These are phyloP conservation scores for Cyamopsis tetragonoloba DNA, from an alignment of 306 rosid genomes.

Conservation along the genomic window DNA sequence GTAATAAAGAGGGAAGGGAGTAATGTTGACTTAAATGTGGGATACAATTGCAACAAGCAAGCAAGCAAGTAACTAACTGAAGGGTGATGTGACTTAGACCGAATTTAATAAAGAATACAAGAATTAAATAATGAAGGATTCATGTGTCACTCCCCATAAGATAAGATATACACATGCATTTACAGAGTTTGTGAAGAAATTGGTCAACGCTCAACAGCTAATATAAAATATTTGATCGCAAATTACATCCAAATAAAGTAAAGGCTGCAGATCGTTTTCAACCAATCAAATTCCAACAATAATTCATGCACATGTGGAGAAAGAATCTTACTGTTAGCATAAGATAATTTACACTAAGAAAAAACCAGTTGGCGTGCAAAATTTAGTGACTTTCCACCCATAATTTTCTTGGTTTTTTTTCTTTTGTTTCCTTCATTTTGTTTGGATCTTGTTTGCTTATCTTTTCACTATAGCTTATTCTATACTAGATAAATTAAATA, in stretches of 20 bases:
- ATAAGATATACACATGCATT: not conserved
- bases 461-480: not conserved
- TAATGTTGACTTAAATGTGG: too few relatives aligned
- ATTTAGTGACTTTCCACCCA: not conserved
- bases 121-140: too few relatives aligned
- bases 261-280: not conserved
- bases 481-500: not conserved
- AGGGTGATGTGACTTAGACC: too few relatives aligned
- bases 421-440: too few relatives aligned
- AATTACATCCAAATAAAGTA: not conserved
- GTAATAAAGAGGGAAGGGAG: too few relatives aligned
- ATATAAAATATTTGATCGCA: not conserved
- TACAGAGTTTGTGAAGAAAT: not conserved
- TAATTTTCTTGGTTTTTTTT: too few relatives aligned
- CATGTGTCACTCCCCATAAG: too few relatives aligned
- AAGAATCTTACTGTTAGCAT: not conserved
- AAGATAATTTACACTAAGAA: not conserved
- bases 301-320: not conserved
- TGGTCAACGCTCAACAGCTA: not conserved
- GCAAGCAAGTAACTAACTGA: too few relatives aligned
- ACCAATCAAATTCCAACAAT: not conserved
- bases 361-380: not conserved
- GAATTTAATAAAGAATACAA: too few relatives aligned
- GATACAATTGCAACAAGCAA: too few relatives aligned
- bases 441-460: not conserved